Evolutionary conservation across 1,284 basidiomycete species (phyloP), one percentile per base, ranked within the genome.

Genomic region (Puccinia hordei): DNA sequence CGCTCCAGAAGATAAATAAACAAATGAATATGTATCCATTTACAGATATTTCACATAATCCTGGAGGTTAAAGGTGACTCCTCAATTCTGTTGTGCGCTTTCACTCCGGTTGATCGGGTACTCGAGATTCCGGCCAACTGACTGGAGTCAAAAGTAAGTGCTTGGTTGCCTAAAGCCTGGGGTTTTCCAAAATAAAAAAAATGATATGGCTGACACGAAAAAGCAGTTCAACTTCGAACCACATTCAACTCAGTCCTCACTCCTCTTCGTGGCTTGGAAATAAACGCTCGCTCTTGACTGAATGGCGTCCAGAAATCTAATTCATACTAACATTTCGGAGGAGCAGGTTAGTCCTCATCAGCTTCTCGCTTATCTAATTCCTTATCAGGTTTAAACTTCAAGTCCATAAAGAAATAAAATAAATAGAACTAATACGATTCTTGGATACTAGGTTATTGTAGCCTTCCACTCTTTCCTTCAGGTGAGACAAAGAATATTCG

Each of bases 381-480:
- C n/a, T n/a, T n/a, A n/a, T n/a, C n/a, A n/a, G n/a, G n/a, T n/a
- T n/a, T n/a, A n/a, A n/a, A n/a, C n/a, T n/a, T n/a, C n/a, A n/a
- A 10, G 38, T 17, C 35, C 17, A 6, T 8, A 19, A 63, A 19
- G 24, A n/a, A 63, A 19, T 38, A 24, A 49, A 49, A 4, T 35
- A 30, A n/a, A 35, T 15, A 38, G n/a, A 33, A 33, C 41, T 73
- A 10, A 35, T 24, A 33, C 19, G 1, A 57, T 10, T 8, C 33
- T 63, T 44, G 24, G 38, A 4, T 15, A 27, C 27, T 24, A 74
- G 73, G 73, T 74, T 19, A 74, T 74, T 35, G 59, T 74, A n/a
- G 73, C 73, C 73, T 74, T 74, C 30, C 73, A 74, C 35, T 74
- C 73, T 41, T 74, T 74, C n/a, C 59, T 74, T 22, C 73, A 74